These are phyloP conservation scores for Leishmania mexicana DNA, from an alignment of 208 protist species.

Conservation along the genomic window DNA sequence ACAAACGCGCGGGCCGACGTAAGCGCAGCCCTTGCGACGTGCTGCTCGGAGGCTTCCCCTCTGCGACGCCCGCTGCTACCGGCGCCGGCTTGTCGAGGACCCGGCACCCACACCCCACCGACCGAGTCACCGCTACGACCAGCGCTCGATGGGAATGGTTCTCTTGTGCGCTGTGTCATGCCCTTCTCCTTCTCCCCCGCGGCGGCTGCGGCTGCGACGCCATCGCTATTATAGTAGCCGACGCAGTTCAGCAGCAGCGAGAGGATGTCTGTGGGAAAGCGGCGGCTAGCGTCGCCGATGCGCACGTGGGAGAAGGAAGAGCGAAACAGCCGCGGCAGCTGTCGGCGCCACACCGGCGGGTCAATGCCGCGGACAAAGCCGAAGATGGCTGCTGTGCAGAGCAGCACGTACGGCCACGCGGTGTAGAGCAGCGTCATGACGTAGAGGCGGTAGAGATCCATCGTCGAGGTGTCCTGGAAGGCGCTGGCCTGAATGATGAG, in stretches of 20 bases:
- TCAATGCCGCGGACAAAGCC: slow-evolving; percentile 70
- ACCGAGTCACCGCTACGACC: neutral
- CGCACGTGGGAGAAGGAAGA: slow-evolving; percentile 81
- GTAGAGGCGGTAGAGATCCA: slow-evolving; percentile 79
- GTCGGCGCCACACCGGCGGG: slow-evolving; percentile 56
- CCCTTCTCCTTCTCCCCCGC: neutral
- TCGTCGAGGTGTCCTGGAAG: slow-evolving; percentile 62
- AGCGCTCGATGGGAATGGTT: neutral
- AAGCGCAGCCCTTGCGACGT: slow-evolving; percentile 43
- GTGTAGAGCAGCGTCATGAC: slow-evolving; percentile 74
- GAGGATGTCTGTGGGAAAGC: slow-evolving; percentile 78
- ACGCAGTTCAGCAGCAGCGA: slow-evolving; percentile 78
- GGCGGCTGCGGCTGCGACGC: neutral
- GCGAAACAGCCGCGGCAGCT: slow-evolving; percentile 78
- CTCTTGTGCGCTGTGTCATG: neutral
- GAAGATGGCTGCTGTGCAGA: slow-evolving; percentile 75
- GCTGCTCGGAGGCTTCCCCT: slow-evolving; percentile 23
- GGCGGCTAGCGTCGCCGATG: slow-evolving; percentile 31
- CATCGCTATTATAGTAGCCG: slow-evolving; percentile 44
- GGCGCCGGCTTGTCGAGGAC: neutral
- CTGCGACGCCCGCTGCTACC: neutral
- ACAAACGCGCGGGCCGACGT: slow-evolving; percentile 67
- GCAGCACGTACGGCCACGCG: slow-evolving; percentile 81
- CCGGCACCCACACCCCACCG: neutral
- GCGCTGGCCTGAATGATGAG: slow-evolving; percentile 75